A percentile compares a stretch with the other conserved stretches of the same genome.
Conservation (phyloP, 345 rosid species). For the Euclidium syriacum region DNA sequence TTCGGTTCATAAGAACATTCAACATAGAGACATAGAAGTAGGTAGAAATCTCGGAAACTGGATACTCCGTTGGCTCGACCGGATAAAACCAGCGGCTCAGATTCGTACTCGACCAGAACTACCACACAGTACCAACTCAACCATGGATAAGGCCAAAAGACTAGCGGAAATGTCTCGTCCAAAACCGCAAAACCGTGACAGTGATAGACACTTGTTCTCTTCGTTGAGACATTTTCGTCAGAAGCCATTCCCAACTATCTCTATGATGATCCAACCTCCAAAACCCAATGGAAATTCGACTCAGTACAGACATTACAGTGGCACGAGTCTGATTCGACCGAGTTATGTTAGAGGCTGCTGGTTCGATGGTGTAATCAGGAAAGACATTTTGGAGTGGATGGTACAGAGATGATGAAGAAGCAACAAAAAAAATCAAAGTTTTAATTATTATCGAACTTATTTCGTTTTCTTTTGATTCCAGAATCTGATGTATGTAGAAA, state of each 20-base stretch:
- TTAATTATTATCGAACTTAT: background rate
- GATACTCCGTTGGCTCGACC: slow-evolving; percentile 79
- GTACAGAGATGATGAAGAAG: slow-evolving; percentile 10
- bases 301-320: slow-evolving; percentile 53
- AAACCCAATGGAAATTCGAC: slow-evolving; percentile 45
- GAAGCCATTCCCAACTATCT: slow-evolving; percentile 51
- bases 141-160: slow-evolving; percentile 40
- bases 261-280: slow-evolving; percentile 58
- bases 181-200: slow-evolving; percentile 42
- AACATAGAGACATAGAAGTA: slow-evolving; percentile 78
- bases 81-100: slow-evolving; percentile 87
- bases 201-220: slow-evolving; percentile 49
- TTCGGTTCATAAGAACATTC: slow-evolving; percentile 62
- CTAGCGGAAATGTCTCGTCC: slow-evolving; percentile 29
- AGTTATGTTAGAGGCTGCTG: slow-evolving; percentile 28
- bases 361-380: slow-evolving; percentile 45
- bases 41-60: slow-evolving; percentile 86
- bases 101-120: slow-evolving; percentile 43
- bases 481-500: background rate
- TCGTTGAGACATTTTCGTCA: slow-evolving; percentile 40
- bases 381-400: slow-evolving; percentile 79
- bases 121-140: slow-evolving; percentile 24
- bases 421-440: background rate
- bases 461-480: background rate
- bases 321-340: slow-evolving; percentile 19